Conservation (phyloP, 2,329 filamentous ascomycete species). For the Neopestalotiopsis rosae region DNA sequence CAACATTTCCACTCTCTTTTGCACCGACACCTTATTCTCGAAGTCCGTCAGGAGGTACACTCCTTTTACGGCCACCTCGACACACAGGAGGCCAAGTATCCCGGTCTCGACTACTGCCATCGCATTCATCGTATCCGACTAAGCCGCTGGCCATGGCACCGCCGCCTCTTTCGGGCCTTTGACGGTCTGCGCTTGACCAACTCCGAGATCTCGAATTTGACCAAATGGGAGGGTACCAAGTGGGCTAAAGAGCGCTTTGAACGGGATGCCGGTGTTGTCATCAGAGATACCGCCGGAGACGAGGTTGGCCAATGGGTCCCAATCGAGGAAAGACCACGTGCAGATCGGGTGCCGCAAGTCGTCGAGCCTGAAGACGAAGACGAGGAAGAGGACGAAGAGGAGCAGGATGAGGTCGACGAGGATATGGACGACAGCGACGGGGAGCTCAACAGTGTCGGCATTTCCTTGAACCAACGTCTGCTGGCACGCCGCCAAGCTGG, state of each 20-base stretch:
- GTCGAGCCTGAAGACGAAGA: slow-evolving; percentile 40
- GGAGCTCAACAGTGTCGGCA: slow-evolving; percentile 62
- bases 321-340: slow-evolving; percentile 41
- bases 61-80: slow-evolving; percentile 81
- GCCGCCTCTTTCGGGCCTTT: slow-evolving; percentile 77
- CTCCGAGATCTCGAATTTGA: slow-evolving; percentile 72
- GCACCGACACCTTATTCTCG: slow-evolving; percentile 72
- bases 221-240: slow-evolving; percentile 82
- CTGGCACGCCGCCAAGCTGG: slow-evolving; percentile 67
- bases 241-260: slow-evolving; percentile 85
- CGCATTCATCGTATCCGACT: slow-evolving; percentile 78
- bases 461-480: slow-evolving; percentile 68
- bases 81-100: slow-evolving; percentile 81
- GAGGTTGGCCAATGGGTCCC: slow-evolving; percentile 69
- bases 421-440: slow-evolving; percentile 57
- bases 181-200: slow-evolving; percentile 71
- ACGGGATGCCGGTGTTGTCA: slow-evolving; percentile 72
- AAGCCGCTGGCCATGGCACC: slow-evolving; percentile 77
- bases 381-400: slow-evolving; percentile 38
- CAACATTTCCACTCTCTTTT: slow-evolving; percentile 74
- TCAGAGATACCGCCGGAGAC: slow-evolving; percentile 74
- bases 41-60: slow-evolving; percentile 80
- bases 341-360: slow-evolving; percentile 22
- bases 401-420: slow-evolving; percentile 49
- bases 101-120: slow-evolving; percentile 79